These are phyloP conservation scores for Aspergillus amoenus DNA, from an alignment of 2,329 filamentous ascomycete species.

Conservation along the genomic window DNA sequence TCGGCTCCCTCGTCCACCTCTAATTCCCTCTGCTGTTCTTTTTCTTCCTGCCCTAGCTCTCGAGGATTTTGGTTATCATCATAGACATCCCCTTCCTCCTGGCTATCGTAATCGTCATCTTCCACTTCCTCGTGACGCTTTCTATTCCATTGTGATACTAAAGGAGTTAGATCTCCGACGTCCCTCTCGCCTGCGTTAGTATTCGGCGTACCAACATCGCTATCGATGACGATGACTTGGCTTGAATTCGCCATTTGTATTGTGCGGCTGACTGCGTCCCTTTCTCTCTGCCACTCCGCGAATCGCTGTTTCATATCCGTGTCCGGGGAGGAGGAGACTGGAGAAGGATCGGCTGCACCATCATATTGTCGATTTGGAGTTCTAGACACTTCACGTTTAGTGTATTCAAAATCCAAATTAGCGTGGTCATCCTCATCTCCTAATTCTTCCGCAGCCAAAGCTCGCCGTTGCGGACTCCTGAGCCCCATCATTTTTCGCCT, in stretches of 20 bases:
- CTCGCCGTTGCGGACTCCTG: constrained; percentile 7
- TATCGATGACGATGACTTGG: constrained; percentile 47
- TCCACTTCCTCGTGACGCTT: neutral
- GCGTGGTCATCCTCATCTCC: constrained; percentile 1
- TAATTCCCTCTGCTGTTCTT: no score
- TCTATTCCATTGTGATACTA: neutral
- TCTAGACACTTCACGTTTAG: constrained; percentile 8
- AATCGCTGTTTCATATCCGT: constrained; percentile 33
- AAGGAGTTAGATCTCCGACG: neutral
- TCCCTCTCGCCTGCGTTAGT: neutral
- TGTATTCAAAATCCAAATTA: neutral
- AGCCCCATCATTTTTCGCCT: constrained; percentile 24
- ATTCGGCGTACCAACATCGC: constrained; percentile 29
- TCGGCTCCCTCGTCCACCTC: neutral
- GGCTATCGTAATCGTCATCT: neutral
- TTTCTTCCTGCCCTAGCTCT: neutral
- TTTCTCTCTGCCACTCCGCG: constrained; percentile 46
- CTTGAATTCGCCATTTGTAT: constrained; percentile 44
- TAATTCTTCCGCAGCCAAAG: neutral
- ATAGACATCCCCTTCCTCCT: neutral
- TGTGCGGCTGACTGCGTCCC: constrained; percentile 44
- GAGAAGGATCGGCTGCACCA: neutral
- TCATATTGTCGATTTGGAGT: constrained; percentile 11
- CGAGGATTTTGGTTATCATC: neutral
- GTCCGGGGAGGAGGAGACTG: constrained; percentile 12